These are phyloP conservation scores for Microcyclospora tardicrescens DNA, from an alignment of 2,329 filamentous ascomycete genomes.

Conservation along the genomic window DNA sequence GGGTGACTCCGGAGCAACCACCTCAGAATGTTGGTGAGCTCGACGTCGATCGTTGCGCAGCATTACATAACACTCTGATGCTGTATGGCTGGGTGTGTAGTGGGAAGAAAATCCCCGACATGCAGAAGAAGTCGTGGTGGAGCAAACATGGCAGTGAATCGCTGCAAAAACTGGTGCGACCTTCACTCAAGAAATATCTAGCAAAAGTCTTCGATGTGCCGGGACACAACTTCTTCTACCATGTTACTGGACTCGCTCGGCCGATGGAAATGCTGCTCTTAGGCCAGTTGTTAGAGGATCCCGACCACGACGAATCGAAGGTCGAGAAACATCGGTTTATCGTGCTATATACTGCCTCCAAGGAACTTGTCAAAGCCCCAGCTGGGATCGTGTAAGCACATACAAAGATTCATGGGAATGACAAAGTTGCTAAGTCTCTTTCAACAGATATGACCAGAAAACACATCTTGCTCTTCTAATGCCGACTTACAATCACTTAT, in stretches of 20 bases:
- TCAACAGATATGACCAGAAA: conserved; percentile 16
- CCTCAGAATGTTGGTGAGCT: conserved; percentile 12
- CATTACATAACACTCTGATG: conserved; percentile 21
- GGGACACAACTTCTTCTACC: conserved; percentile 21
- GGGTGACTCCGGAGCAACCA: conserved; percentile 15
- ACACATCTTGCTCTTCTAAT: conserved; percentile 19
- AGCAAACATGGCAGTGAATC: conserved; percentile 15
- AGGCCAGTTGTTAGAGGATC: conserved; percentile 18
- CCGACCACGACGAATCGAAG: conserved; percentile 10
- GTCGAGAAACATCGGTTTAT: conserved; percentile 19
- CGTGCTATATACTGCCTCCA: conserved; percentile 18
- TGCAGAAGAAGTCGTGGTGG: conserved; percentile 22
- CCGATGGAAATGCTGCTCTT: conserved; percentile 18
- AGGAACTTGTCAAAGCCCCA: conserved; percentile 18
- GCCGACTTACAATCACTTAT: conserved; percentile 23
- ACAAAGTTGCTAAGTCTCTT: not conserved
- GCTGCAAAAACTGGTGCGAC: conserved; percentile 15
- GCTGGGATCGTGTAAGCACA: conserved; percentile 18
- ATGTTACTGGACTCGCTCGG: conserved; percentile 17
- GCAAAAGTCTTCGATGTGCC: conserved; percentile 22
- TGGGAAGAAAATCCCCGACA: conserved; percentile 17
- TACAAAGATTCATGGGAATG: not conserved
- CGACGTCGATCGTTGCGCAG: conserved; percentile 20
- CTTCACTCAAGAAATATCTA: conserved; percentile 17
- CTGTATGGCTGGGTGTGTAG: conserved; percentile 23